phyloP scores from a whole-genome alignment of 2,329 filamentous ascomycete genomes.

The Colletotrichum magnum region DNA sequence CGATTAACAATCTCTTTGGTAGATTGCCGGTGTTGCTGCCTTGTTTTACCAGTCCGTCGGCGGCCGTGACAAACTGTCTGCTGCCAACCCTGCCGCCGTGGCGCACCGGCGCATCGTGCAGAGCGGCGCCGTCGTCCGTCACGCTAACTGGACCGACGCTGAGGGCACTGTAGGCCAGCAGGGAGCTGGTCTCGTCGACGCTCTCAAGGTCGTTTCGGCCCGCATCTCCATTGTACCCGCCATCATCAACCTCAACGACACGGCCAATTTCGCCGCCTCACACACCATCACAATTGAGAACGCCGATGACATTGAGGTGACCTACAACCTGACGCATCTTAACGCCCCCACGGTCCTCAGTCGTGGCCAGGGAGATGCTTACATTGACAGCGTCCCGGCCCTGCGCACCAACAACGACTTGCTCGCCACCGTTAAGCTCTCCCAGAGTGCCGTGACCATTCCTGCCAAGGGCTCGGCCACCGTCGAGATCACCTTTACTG shows the following conservation, averaged over 20 bases:
- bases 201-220: constrained; percentile 55
- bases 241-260: constrained; percentile 60
- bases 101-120: constrained; percentile 47
- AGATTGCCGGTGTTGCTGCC: constrained; percentile 57
- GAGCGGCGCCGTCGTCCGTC: neutral
- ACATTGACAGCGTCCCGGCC: neutral
- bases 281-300: constrained; percentile 52
- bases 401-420: neutral
- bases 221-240: constrained; percentile 51
- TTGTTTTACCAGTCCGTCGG: constrained; percentile 51
- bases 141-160: constrained; percentile 40
- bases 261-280: constrained; percentile 52
- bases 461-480: constrained; percentile 46
- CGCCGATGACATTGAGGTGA: constrained; percentile 48
- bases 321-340: constrained; percentile 47
- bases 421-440: neutral
- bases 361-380: neutral
- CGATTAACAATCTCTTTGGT: neutral
- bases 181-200: constrained; percentile 59
- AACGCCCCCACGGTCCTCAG: neutral
- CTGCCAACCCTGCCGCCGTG: constrained; percentile 45
- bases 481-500: constrained; percentile 55
- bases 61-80: constrained; percentile 44
- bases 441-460: neutral
- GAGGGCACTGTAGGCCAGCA: constrained; percentile 46